Base-by-base conservation (phyloP, 805 yeast species). In the Schwanniomyces vanrijiae region DNA sequence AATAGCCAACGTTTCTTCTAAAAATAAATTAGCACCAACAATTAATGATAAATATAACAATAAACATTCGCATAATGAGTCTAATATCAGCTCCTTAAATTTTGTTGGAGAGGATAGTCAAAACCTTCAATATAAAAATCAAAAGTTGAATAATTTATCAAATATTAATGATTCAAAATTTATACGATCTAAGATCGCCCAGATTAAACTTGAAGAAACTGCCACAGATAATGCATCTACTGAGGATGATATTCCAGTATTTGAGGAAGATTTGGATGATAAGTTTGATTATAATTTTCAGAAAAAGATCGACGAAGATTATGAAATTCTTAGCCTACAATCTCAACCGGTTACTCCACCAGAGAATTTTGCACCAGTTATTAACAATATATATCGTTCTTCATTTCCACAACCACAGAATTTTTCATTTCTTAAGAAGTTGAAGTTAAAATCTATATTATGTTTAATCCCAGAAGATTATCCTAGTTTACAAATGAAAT, bases 381-480 rank as follows among this genome's bases (percentile, higher is more conserved):
- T 86, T 45, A 63, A 68, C 44, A 75, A 78, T 40, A 86, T 94
- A 3, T 94, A 90, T 65, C 75, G 99, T 46, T 83, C 92, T 35
- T 87, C 96, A 39, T 92, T 92, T 65, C 99, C 99, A 2, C 79
- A 92, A 43, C 77, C 84, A 2, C 94, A 86, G 60, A 90, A 90
- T 64, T 90, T 92, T 58, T 65, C 74, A 19, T 92, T 88, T 60
- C 66, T 94, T 37, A 65, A 75, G 52, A 76, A 73, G 41, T 71
- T 91, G 44, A 73, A 76, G 40, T 72, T 94, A 44, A 88, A 84
- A 59, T 82, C 92, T 9, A 80, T 94, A 3, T 68, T 94, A 49
- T 89, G 96, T 49, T 74, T 92, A 42, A 87, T 92, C 11, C 96
- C 97, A 0, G 99, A 94, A 61, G 90, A 86, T 21, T 92, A 92